These are phyloP conservation scores for Arthroderma uncinatum DNA, from an alignment of 2,329 filamentous ascomycete species.

Conservation along the genomic window DNA sequence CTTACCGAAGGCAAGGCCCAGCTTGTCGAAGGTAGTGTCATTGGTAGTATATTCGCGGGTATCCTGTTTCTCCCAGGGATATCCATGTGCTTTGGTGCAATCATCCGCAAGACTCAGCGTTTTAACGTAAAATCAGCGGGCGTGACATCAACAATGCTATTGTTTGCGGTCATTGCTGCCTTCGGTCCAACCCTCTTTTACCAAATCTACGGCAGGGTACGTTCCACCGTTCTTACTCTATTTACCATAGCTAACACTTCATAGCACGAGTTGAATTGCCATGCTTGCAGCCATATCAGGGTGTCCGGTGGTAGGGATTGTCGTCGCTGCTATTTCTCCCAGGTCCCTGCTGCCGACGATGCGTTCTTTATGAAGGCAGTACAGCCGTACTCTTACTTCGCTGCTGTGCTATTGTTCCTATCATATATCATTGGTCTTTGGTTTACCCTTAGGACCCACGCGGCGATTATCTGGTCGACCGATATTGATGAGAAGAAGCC, in stretches of 20 bases:
- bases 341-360: slow-evolving; percentile 71
- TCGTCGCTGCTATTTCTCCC: slow-evolving; percentile 85
- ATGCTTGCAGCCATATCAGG: slow-evolving; percentile 41
- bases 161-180: slow-evolving; percentile 89
- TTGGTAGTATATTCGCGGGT: slow-evolving; percentile 95
- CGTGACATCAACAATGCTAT: slow-evolving; percentile 93
- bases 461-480: slow-evolving; percentile 90
- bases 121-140: slow-evolving; percentile 96
- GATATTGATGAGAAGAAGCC: slow-evolving; percentile 65
- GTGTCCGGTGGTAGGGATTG: slow-evolving; percentile 51
- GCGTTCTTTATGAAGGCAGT: slow-evolving; percentile 85
- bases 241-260: slow-evolving; percentile 25
- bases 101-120: slow-evolving; percentile 94
- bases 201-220: slow-evolving; percentile 87
- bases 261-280: slow-evolving; percentile 82
- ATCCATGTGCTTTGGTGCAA: slow-evolving; percentile 97
- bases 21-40: slow-evolving; percentile 90
- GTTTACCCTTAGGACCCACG: slow-evolving; percentile 92
- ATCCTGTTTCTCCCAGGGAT: slow-evolving; percentile 87
- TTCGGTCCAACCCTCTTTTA: slow-evolving; percentile 97
- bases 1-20: slow-evolving; percentile 83
- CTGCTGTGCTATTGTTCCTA: slow-evolving; percentile 72
- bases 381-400: slow-evolving; percentile 83
- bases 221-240: slow-evolving; percentile 21
- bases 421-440: slow-evolving; percentile 89